These are phyloP conservation scores for Pleurotus pulmonarius DNA, from an alignment of 768 basidiomycete genomes.

Conservation along the genomic window DNA sequence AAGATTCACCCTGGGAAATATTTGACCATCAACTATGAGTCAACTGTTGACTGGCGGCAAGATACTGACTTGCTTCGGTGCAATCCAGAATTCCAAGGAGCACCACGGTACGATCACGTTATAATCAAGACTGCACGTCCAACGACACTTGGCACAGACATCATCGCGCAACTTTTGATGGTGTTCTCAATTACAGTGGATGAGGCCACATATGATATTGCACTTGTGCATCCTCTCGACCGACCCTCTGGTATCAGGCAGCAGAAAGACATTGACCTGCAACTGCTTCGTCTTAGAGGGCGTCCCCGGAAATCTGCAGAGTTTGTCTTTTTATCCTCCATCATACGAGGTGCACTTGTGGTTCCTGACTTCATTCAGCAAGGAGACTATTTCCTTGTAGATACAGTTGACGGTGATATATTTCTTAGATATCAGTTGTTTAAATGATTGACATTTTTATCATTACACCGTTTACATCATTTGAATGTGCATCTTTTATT, in stretches of 20 bases:
- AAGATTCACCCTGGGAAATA: slow-evolving; percentile 6
- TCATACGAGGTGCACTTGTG: slow-evolving; percentile 24
- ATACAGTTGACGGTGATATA: slow-evolving; percentile 25
- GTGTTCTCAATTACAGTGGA: slow-evolving; percentile 15
- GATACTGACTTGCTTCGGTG: slow-evolving; percentile 23
- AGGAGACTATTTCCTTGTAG: slow-evolving; percentile 21
- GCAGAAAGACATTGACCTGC: slow-evolving; percentile 20
- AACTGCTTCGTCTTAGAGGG: slow-evolving; percentile 14
- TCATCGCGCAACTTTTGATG: slow-evolving; percentile 19
- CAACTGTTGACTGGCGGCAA: slow-evolving; percentile 21
- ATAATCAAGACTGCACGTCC: slow-evolving; percentile 17
- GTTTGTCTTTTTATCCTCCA: slow-evolving; percentile 23
- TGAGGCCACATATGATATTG: slow-evolving; percentile 10
- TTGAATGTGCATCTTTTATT: too few relatives aligned
- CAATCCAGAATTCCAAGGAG: slow-evolving; percentile 23
- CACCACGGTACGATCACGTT: slow-evolving; percentile 22
- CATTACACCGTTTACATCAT: too few relatives aligned
- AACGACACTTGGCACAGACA: not conserved
- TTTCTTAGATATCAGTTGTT: slow-evolving; percentile 12
- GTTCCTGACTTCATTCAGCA: slow-evolving; percentile 13
- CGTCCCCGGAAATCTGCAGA: slow-evolving; percentile 5
- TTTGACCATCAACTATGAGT: slow-evolving; percentile 22
- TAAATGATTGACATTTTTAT: not conserved
- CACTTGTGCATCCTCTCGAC: slow-evolving; percentile 20
- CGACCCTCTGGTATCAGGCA: slow-evolving; percentile 2